Percentiles rank a stretch among this genome's conserved stretches.
Conservation (phyloP, 2,329 filamentous ascomycete species). For the Talaromyces rugulosus region DNA sequence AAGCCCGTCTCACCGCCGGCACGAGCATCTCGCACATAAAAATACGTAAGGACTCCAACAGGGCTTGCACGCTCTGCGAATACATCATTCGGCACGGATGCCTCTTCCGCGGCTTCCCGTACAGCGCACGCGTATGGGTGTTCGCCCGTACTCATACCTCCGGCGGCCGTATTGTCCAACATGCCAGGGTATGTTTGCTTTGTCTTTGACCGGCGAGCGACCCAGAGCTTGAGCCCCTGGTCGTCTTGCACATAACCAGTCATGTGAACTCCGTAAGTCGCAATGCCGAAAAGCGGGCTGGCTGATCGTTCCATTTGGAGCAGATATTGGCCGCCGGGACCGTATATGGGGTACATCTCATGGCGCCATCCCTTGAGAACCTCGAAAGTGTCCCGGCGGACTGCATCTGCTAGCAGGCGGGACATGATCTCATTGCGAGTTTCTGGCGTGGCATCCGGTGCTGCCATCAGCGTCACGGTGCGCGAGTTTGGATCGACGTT, state of each 20-base stretch:
- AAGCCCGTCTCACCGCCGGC: slow-evolving; percentile 77
- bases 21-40: slow-evolving; percentile 70
- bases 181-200: slow-evolving; percentile 91
- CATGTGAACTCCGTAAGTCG: slow-evolving; percentile 78
- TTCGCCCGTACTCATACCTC: slow-evolving; percentile 77
- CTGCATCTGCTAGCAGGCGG: slow-evolving; percentile 63
- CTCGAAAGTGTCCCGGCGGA: slow-evolving; percentile 65
- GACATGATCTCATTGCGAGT: slow-evolving; percentile 58
- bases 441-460: slow-evolving; percentile 54
- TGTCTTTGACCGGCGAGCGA: slow-evolving; percentile 67
- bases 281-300: slow-evolving; percentile 67
- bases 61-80: slow-evolving; percentile 58
- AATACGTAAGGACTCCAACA: slow-evolving; percentile 74
- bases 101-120: slow-evolving; percentile 85
- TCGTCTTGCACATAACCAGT: slow-evolving; percentile 61
- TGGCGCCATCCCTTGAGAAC: slow-evolving; percentile 75
- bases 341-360: slow-evolving; percentile 76
- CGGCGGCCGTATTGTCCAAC: slow-evolving; percentile 91
- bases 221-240: slow-evolving; percentile 71
- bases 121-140: slow-evolving; percentile 75
- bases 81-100: slow-evolving; percentile 66
- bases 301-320: slow-evolving; percentile 76
- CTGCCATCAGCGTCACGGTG: slow-evolving; percentile 58
- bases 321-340: slow-evolving; percentile 52
- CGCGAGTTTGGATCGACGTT: slow-evolving; percentile 55